Evolutionary conservation across 2,329 filamentous ascomycete genomes (phyloP).

Genomic region (Ophiostoma perfectum): DNA sequence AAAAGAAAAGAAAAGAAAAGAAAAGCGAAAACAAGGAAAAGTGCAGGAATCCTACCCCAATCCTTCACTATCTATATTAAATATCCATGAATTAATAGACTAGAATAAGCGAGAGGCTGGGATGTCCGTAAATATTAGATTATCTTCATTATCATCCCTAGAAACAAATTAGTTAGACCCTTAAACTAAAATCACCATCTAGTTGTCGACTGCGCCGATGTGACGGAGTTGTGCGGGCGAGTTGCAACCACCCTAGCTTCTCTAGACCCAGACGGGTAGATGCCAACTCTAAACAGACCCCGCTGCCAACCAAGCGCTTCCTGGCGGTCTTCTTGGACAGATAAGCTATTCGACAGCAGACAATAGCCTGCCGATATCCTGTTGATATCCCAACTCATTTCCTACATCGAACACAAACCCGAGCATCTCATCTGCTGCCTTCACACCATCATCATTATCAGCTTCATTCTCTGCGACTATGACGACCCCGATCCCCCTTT

Average conservation of each 20-base stretch:
- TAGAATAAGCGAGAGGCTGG: neutral
- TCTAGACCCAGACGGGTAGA: conserved; percentile 10
- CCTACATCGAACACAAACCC: neutral
- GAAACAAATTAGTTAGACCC: too few species aligned
- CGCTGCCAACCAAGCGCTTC: conserved; percentile 6
- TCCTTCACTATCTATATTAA: too few species aligned
- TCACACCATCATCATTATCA: neutral
- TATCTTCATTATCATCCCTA: too few species aligned
- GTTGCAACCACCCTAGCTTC: conserved; percentile 9
- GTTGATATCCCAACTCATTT: neutral
- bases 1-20: neutral
- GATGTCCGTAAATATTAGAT: neutral
- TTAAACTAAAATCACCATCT: too few species aligned
- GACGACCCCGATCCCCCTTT: conserved; percentile 42
- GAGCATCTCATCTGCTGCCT: neutral
- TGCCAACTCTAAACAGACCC: conserved; percentile 2
- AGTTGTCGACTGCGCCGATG: neutral
- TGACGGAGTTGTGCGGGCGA: conserved; percentile 12
- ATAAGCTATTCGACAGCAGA: conserved; percentile 5
- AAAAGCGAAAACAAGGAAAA: neutral
- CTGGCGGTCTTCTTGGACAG: conserved; percentile 5
- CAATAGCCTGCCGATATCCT: neutral
- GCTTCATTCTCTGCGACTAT: neutral
- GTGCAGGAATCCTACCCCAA: too few species aligned
- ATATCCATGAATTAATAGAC: too few species aligned